A percentile compares a stretch with the other conserved stretches of the same genome.
These are phyloP conservation scores for Hordeum vulgare DNA, from an alignment of 176 grass and related monocot species.

Conservation along the genomic window DNA sequence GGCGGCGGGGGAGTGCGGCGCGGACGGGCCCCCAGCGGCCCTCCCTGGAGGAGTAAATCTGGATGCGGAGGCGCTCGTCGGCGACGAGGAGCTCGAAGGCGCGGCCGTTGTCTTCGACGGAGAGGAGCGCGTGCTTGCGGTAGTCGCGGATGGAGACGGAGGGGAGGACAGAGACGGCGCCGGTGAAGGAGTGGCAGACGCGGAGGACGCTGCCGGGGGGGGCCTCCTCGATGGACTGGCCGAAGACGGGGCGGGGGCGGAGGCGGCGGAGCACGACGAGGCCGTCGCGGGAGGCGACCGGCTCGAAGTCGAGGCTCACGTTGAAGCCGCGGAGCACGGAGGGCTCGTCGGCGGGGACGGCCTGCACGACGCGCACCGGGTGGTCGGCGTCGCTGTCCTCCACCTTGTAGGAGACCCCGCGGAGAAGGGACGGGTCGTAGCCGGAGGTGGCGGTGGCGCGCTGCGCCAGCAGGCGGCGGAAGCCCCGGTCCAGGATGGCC, in stretches of 20 bases:
- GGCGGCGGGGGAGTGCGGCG: not conserved
- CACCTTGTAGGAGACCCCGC: conserved; percentile 1
- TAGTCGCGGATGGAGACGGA: not conserved
- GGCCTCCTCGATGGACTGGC: not conserved
- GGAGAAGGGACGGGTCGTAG: not conserved
- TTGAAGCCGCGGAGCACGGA: not conserved
- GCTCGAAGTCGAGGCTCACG: not conserved
- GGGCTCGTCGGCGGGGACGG: not conserved
- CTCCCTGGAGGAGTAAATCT: not conserved
- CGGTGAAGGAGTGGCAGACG: conserved; percentile 16
- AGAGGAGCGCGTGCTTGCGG: not conserved
- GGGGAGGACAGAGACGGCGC: not conserved
- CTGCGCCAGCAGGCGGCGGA: not conserved
- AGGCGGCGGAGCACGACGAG: not conserved
- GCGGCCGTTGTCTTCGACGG: not conserved
- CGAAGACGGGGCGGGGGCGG: not conserved
- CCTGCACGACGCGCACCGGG: not conserved
- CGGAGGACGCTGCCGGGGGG: not conserved
- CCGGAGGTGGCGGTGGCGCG: not conserved
- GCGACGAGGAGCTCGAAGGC: conserved; percentile 14
- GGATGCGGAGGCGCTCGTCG: not conserved
- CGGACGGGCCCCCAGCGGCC: not conserved
- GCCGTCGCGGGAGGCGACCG: not conserved
- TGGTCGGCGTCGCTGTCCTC: not conserved
- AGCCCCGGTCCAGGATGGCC: not conserved